These are phyloP conservation scores for Fusarium sp. DNA, from an alignment of 2,329 filamentous ascomycete genomes.

Conservation along the genomic window DNA sequence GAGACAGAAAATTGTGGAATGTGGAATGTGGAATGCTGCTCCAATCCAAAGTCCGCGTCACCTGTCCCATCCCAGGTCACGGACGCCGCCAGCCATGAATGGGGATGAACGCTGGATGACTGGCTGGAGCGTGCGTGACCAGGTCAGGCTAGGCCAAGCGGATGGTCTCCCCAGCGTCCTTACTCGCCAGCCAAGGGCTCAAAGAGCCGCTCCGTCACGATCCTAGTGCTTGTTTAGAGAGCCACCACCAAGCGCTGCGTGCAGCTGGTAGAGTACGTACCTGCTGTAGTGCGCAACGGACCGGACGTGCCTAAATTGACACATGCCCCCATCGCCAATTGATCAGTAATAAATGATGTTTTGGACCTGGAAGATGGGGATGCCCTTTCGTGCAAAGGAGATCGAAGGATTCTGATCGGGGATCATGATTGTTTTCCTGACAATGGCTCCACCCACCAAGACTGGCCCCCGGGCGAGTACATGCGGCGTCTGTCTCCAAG, in stretches of 20 bases:
- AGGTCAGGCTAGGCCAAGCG: constrained; percentile 34
- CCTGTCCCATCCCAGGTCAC: constrained; percentile 34
- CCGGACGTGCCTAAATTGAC: constrained; percentile 29
- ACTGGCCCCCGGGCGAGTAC: neutral
- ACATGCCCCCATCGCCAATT: constrained; percentile 30
- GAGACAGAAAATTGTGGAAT: neutral
- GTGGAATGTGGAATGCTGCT: constrained; percentile 30
- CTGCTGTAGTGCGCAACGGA: constrained; percentile 20
- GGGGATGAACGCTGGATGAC: constrained; percentile 37
- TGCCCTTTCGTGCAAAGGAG: constrained; percentile 5
- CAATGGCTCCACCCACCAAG: constrained; percentile 7
- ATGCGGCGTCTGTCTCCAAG: neutral
- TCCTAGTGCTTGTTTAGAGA: constrained; percentile 42
- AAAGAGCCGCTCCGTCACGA: constrained; percentile 46
- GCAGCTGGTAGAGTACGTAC: constrained; percentile 18
- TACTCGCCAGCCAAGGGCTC: constrained; percentile 39
- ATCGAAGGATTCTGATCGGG: constrained; percentile 9
- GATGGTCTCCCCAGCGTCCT: constrained; percentile 33
- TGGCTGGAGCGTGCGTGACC: constrained; percentile 39
- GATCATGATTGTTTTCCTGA: constrained; percentile 13
- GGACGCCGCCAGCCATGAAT: constrained; percentile 32
- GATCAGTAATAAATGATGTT: constrained; percentile 22
- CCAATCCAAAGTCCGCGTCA: constrained; percentile 37
- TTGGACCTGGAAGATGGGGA: constrained; percentile 10
- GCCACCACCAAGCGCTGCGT: constrained; percentile 23